These are phyloP conservation scores for Lathyrus aphaca DNA, from an alignment of 306 rosid species.

Conservation along the genomic window DNA sequence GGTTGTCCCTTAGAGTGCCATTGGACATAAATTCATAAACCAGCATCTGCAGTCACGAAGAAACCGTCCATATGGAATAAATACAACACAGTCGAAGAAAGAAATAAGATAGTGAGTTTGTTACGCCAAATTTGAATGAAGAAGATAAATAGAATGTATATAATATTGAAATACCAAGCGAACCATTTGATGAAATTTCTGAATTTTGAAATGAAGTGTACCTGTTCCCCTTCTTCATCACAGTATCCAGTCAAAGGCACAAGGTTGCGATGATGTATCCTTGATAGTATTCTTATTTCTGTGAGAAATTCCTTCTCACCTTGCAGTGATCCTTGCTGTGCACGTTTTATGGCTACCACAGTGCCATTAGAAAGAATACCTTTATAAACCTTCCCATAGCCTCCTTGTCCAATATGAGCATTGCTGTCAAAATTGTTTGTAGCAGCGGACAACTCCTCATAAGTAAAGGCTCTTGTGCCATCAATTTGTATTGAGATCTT, in stretches of 20 bases:
- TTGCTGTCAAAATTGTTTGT: slow-evolving; percentile 64
- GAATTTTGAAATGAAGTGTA: slow-evolving; percentile 30
- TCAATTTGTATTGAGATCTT: slow-evolving; percentile 62
- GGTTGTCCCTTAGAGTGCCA: slow-evolving; percentile 88
- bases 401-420: slow-evolving; percentile 74
- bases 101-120: too few relatives aligned
- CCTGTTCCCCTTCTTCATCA: slow-evolving; percentile 86
- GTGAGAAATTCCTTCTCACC: slow-evolving; percentile 88
- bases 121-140: too few relatives aligned
- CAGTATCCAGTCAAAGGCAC: slow-evolving; percentile 78
- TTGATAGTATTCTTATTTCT: slow-evolving; percentile 74
- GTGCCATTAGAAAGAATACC: slow-evolving; percentile 67
- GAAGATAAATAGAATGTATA: too few relatives aligned
- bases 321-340: slow-evolving; percentile 78
- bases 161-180: neutral
- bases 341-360: slow-evolving; percentile 83
- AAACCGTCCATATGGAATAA: neutral
- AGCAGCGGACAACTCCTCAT: slow-evolving; percentile 63
- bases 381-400: slow-evolving; percentile 83
- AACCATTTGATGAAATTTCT: neutral
- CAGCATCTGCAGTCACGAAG: slow-evolving; percentile 70
- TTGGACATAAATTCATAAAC: slow-evolving; percentile 90
- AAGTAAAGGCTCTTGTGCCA: slow-evolving; percentile 66
- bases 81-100: neutral
- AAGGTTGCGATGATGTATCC: slow-evolving; percentile 88